Percentiles rank a stretch among this genome's conserved stretches.
Evolutionary conservation across 225 moss, liverwort and hornwort species (phyloP).

Genomic region (Polytrichum formosum): DNA sequence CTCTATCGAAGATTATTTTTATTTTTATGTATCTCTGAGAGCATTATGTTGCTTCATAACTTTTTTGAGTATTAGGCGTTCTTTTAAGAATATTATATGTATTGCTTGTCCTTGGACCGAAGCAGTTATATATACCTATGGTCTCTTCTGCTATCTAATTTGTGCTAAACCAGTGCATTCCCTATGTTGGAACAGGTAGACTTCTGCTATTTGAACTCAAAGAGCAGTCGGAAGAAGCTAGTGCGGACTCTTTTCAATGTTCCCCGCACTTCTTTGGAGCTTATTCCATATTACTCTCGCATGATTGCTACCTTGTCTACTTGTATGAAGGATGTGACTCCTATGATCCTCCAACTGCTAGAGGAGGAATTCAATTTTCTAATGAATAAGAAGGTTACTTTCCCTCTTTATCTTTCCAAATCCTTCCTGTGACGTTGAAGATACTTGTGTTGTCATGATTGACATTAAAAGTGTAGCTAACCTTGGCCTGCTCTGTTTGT

Average conservation of each 20-base stretch:
- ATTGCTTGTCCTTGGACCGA: slow-evolving; percentile 12
- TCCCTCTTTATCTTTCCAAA: too few relatives aligned
- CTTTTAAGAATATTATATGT: too few relatives aligned
- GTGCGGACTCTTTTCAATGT: slow-evolving; percentile 86
- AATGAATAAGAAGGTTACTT: slow-evolving; percentile 88
- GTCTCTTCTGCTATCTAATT: not conserved
- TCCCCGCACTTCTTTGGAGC: slow-evolving; percentile 90
- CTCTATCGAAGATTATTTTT: too few relatives aligned
- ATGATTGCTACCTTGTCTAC: slow-evolving; percentile 98
- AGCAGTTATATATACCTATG: slow-evolving; percentile 5
- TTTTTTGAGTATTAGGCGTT: too few relatives aligned
- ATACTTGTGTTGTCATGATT: too few relatives aligned
- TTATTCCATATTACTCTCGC: slow-evolving; percentile 96
- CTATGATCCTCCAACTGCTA: slow-evolving; percentile 84
- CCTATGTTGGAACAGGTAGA: slow-evolving; percentile 61
- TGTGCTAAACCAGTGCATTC: slow-evolving; percentile 12
- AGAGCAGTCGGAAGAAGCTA: slow-evolving; percentile 98
- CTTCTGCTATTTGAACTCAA: slow-evolving; percentile 98
- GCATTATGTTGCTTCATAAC: too few relatives aligned
- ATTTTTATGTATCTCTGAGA: too few relatives aligned
- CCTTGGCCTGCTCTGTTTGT: too few relatives aligned
- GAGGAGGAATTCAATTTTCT: slow-evolving; percentile 97
- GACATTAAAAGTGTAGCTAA: too few relatives aligned
- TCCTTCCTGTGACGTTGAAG: too few relatives aligned
- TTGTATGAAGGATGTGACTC: slow-evolving; percentile 96